A percentile compares a stretch with the other conserved stretches of the same genome.
Conservation (phyloP, 2,329 filamentous ascomycete species). For the Exophiala oligosperma region DNA sequence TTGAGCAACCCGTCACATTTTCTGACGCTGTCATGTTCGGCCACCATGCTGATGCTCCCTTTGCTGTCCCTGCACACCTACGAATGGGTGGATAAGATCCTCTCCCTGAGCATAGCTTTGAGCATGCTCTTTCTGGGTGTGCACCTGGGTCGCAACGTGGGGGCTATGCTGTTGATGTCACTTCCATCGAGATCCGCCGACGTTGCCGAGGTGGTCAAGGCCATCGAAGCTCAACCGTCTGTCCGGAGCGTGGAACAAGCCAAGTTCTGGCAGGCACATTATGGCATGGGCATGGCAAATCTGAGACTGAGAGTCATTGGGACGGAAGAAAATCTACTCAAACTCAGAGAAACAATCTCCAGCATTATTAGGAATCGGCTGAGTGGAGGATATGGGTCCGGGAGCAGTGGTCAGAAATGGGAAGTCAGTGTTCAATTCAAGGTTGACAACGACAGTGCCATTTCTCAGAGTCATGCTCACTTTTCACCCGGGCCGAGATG, state of each 20-base stretch:
- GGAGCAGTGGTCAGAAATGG: slow-evolving; percentile 74
- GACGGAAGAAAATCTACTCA: slow-evolving; percentile 66
- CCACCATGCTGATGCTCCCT: slow-evolving; percentile 76
- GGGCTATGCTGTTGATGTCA: slow-evolving; percentile 94
- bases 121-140: slow-evolving; percentile 87
- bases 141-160: slow-evolving; percentile 80
- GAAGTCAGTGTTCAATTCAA: slow-evolving; percentile 86
- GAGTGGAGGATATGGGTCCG: slow-evolving; percentile 82
- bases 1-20: slow-evolving; percentile 94
- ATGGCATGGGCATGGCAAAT: slow-evolving; percentile 94
- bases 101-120: slow-evolving; percentile 78
- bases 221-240: slow-evolving; percentile 78
- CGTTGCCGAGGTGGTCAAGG: slow-evolving; percentile 73
- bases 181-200: slow-evolving; percentile 59
- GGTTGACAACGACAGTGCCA: slow-evolving; percentile 41
- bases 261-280: slow-evolving; percentile 98
- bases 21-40: slow-evolving; percentile 83
- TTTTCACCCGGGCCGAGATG: slow-evolving; percentile 11
- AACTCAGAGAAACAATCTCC: slow-evolving; percentile 72
- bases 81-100: slow-evolving; percentile 76
- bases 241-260: slow-evolving; percentile 82
- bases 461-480: slow-evolving; percentile 23
- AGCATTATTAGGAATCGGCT: slow-evolving; percentile 81
- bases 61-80: slow-evolving; percentile 79
- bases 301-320: slow-evolving; percentile 74